These are phyloP conservation scores for Eimeria falciformis DNA, from an alignment of 169 alveolate species.

Conservation along the genomic window DNA sequence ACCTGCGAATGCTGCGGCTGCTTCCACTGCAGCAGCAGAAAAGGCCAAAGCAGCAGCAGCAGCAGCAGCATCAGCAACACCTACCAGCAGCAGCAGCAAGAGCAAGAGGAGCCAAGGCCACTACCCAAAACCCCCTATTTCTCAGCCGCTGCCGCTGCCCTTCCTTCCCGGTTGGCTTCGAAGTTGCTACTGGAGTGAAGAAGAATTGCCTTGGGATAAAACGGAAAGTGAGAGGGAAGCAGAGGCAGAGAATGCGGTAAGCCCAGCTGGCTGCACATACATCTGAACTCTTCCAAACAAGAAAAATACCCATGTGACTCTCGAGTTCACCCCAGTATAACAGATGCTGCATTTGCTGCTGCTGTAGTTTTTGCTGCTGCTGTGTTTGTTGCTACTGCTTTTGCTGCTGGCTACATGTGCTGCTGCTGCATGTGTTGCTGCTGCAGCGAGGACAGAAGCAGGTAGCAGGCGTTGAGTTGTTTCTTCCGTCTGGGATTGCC, in stretches of 20 bases:
- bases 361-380: too few species aligned
- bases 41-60: slow-evolving; percentile 16
- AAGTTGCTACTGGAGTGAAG: slow-evolving; percentile 61
- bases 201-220: slow-evolving; percentile 72
- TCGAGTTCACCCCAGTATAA: too few species aligned
- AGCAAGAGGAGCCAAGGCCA: slow-evolving; percentile 51
- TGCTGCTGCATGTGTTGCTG: slow-evolving; percentile 9
- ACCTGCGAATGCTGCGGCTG: slow-evolving; percentile 17
- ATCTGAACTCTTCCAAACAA: too few species aligned
- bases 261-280: too few species aligned
- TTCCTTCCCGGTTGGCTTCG: slow-evolving; percentile 67
- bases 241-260: slow-evolving; percentile 43
- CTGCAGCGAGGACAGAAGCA: slow-evolving; percentile 63
- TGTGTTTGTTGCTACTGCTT: background rate
- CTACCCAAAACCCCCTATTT: slow-evolving; percentile 53
- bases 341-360: too few species aligned
- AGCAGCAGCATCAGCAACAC: slow-evolving; percentile 45
- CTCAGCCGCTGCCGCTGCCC: slow-evolving; percentile 65
- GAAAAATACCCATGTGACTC: too few species aligned
- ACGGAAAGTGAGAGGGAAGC: slow-evolving; percentile 39
- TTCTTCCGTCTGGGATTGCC: slow-evolving; percentile 59
- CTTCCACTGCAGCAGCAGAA: background rate
- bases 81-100: slow-evolving; percentile 56
- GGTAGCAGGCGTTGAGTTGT: slow-evolving; percentile 71
- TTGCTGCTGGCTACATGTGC: background rate